Conservation (phyloP, 2,329 filamentous ascomycete genomes). For the Periglandula ipomoeae region DNA sequence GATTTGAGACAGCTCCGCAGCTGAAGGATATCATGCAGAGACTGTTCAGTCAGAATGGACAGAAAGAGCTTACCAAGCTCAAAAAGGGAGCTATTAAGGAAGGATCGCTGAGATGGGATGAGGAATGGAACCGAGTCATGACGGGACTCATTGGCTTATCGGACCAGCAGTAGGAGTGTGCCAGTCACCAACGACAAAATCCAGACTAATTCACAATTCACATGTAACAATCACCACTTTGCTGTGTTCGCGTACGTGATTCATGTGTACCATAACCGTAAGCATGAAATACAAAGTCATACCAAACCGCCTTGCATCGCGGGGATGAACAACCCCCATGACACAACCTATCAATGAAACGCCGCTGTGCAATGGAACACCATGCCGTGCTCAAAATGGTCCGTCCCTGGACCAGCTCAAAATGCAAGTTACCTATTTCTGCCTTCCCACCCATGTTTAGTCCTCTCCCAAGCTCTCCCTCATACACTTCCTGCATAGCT, state of each 20-base stretch:
- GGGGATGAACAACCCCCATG: not conserved
- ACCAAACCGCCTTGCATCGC: not conserved
- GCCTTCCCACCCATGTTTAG: slow-evolving; percentile 15
- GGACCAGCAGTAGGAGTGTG: slow-evolving; percentile 5
- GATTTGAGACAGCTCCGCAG: slow-evolving; percentile 65
- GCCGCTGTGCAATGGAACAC: not conserved
- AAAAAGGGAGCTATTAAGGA: slow-evolving; percentile 65
- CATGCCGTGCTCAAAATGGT: not conserved
- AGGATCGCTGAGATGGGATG: slow-evolving; percentile 73
- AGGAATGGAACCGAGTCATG: slow-evolving; percentile 83
- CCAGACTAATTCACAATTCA: not conserved
- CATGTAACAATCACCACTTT: not conserved
- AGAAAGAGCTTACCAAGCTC: slow-evolving; percentile 47
- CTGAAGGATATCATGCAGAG: slow-evolving; percentile 53
- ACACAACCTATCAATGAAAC: not conserved
- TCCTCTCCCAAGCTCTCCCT: slow-evolving; percentile 73
- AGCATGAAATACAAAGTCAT: not conserved
- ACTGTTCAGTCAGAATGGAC: slow-evolving; percentile 47
- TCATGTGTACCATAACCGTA: not conserved
- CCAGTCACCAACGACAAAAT: not conserved
- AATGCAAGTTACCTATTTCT: not conserved
- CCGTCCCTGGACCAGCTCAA: not conserved
- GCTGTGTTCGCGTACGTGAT: not conserved
- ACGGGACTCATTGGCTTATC: slow-evolving; percentile 56
- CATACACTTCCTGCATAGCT: slow-evolving; percentile 67